A percentile compares a stretch with the other conserved stretches of the same genome.
Conservation (phyloP, 169 alveolate genomes). For the Plasmodium billcollinsi region DNA sequence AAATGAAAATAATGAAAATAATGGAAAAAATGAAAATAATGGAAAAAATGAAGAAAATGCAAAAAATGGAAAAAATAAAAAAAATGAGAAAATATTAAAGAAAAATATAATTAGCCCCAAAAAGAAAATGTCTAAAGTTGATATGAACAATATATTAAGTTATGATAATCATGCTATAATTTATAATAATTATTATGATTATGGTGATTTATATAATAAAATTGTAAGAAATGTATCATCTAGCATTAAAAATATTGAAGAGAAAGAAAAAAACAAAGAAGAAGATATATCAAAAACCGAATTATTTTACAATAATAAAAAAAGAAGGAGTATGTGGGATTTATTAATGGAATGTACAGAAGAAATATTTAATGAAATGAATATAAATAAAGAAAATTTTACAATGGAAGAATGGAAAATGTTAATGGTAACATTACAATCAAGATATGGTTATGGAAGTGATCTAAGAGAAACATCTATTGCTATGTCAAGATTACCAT, state of each 20-base stretch:
- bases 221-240: conserved; percentile 36
- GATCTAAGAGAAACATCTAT: conserved; percentile 73
- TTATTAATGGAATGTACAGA: conserved; percentile 79
- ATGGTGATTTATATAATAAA: conserved; percentile 52
- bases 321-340: conserved; percentile 84
- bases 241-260: background rate
- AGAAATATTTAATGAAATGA: conserved; percentile 79
- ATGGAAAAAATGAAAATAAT: background rate
- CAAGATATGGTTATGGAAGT: conserved; percentile 76
- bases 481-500: conserved; percentile 61
- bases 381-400: conserved; percentile 24
- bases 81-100: too few relatives aligned
- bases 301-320: conserved; percentile 47
- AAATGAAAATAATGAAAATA: background rate
- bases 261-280: background rate
- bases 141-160: background rate
- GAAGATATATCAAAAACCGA: conserved; percentile 22
- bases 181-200: conserved; percentile 45
- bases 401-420: conserved; percentile 75
- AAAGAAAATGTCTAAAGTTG: conserved; percentile 13
- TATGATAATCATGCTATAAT: conserved; percentile 15
- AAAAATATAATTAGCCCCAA: background rate
- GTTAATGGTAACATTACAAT: conserved; percentile 74
- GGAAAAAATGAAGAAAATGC: background rate
- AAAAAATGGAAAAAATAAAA: background rate